These are phyloP conservation scores for Wickerhamiella lipophila DNA, from an alignment of 805 yeast genomes.

Conservation along the genomic window DNA sequence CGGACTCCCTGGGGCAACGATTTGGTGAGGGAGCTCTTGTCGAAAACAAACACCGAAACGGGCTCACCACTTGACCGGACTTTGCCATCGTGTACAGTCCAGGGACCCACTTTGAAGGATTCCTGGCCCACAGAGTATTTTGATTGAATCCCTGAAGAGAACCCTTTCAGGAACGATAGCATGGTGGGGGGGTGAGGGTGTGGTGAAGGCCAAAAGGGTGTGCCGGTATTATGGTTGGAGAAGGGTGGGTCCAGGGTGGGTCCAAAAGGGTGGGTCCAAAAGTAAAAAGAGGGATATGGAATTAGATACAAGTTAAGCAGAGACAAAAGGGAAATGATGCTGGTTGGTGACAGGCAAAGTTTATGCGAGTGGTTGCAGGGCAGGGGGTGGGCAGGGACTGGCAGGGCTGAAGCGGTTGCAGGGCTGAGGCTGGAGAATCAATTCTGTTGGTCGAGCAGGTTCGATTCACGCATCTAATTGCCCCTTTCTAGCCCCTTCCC, in stretches of 20 bases:
- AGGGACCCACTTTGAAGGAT: slow-evolving; percentile 60
- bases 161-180: slow-evolving; percentile 23
- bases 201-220: background rate
- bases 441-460: no score
- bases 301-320: no score
- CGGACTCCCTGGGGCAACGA: slow-evolving; percentile 20
- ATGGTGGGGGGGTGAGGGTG: slow-evolving; percentile 9
- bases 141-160: slow-evolving; percentile 25
- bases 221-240: background rate
- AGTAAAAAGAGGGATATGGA: no score
- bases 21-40: slow-evolving; percentile 57
- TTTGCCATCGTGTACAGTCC: slow-evolving; percentile 80
- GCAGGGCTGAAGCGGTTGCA: no score
- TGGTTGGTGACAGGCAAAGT: no score
- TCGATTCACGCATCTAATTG: no score
- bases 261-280: no score
- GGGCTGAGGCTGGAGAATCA: no score
- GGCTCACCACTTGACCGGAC: slow-evolving; percentile 34
- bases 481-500: no score
- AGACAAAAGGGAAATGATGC: no score
- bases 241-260: background rate
- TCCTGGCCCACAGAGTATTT: slow-evolving; percentile 59
- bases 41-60: slow-evolving; percentile 79
- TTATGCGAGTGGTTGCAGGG: no score
- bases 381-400: no score